Base-by-base conservation (phyloP, 2,329 filamentous ascomycete species). In the Colletotrichum phormii region DNA sequence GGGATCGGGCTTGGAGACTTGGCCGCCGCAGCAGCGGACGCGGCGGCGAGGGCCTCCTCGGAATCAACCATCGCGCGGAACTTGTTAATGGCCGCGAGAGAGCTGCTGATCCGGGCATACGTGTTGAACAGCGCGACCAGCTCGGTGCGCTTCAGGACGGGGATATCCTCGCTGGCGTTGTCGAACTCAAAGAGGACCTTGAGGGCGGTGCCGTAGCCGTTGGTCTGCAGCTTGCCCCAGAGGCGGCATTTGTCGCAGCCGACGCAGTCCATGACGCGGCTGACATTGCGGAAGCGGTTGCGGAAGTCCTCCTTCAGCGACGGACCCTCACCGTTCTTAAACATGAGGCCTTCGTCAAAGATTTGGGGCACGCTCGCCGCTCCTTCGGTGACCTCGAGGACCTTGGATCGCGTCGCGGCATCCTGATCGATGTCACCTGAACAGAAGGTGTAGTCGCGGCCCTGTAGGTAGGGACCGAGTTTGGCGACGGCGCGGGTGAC, bases 221-320 rank as follows among this genome's bases (percentile, higher is more conserved):
- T 94, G 0, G 95, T 97, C 84, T 99, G 97, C 49, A 99, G 85
- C 84, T 99, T 99, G 61, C 97, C 97, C 97, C 97, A 99, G 2
- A 99, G 91, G 9, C 97, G 92, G 84, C 97, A 99, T 85, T 99
- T 99, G 85, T 99, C 97, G 82, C 97, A 99, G 57, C 97, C 97
- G 24, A 98, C 96, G 77, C 97, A 99, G 82, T 99, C 97, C 97
- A 99, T 99, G 75, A 98, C 89, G 53, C 97, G 92, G 81, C 94
- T 97, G 74, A 99, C 94, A 80, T 99, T 99, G 80, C 97, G 92
- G 88, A 99, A 99, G 18, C 97, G 94, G 82, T 97, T 97, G 77
- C 95, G 93, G 87, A 99, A 99, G 80, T 99, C 97, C 80, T 98
- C 96, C 82, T 98, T 99, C 70, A 99, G 85, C 2, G 90, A 94